Conservation (phyloP, 371 early-diverging fungal species). For the Mucor sp. region DNA sequence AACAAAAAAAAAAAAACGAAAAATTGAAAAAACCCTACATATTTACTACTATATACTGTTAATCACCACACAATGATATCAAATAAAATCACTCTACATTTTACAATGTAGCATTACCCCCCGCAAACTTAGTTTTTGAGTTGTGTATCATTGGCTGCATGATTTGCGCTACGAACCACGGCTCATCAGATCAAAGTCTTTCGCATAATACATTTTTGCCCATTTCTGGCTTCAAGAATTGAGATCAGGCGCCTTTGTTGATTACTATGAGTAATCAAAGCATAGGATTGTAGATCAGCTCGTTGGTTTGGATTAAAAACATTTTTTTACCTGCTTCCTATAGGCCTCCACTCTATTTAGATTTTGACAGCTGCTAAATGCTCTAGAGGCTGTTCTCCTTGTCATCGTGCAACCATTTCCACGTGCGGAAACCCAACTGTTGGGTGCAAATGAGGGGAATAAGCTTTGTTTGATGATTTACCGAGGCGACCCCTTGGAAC, state of each 20-base stretch:
- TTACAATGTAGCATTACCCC: background rate
- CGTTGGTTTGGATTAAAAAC: too few species aligned
- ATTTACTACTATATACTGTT: background rate
- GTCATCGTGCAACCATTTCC: background rate
- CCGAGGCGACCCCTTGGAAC: background rate
- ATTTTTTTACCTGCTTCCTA: too few species aligned
- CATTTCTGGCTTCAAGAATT: background rate
- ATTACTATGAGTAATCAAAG: too few species aligned
- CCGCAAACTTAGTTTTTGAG: background rate
- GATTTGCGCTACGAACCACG: too few species aligned
- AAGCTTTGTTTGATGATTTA: background rate
- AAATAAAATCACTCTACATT: background rate
- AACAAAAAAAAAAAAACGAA: conserved; percentile 1
- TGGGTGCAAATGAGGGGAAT: background rate
- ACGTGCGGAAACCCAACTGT: conserved; percentile 6
- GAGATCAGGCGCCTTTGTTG: too few species aligned
- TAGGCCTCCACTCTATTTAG: too few species aligned
- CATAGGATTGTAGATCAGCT: too few species aligned
- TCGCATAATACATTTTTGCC: background rate
- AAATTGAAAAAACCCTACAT: background rate
- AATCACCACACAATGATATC: background rate
- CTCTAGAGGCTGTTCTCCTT: background rate
- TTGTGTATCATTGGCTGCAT: too few species aligned
- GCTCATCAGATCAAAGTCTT: background rate
- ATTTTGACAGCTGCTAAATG: background rate